Evolutionary conservation across 768 basidiomycete species (phyloP).

Genomic region (Panellus pusillus): DNA sequence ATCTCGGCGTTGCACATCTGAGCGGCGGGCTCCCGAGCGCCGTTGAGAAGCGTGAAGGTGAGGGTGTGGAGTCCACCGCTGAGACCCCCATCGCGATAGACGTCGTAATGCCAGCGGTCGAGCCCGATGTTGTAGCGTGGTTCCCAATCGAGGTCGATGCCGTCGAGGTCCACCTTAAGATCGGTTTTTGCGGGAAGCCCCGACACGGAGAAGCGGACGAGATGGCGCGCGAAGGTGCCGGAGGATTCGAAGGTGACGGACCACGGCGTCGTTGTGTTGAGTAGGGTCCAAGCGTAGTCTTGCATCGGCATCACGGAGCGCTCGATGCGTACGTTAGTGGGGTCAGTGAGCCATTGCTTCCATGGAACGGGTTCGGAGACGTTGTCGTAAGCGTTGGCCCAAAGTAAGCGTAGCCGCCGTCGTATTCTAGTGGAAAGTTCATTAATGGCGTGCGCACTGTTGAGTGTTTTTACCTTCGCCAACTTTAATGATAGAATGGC

Average conservation of each 20-base stretch:
- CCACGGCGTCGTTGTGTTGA: slow-evolving; percentile 63
- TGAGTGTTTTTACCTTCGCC: slow-evolving; percentile 60
- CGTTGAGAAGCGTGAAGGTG: slow-evolving; percentile 54
- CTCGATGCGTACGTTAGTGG: slow-evolving; percentile 47
- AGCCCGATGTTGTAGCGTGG: slow-evolving; percentile 56
- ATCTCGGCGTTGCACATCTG: slow-evolving; percentile 80
- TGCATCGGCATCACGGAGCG: slow-evolving; percentile 77
- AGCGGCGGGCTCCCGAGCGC: slow-evolving; percentile 49
- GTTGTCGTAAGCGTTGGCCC: slow-evolving; percentile 63
- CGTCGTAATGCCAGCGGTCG: slow-evolving; percentile 78
- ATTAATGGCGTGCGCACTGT: neutral
- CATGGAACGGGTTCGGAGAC: slow-evolving; percentile 51
- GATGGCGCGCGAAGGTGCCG: slow-evolving; percentile 58
- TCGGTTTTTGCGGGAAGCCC: slow-evolving; percentile 59
- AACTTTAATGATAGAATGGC: slow-evolving; percentile 75
- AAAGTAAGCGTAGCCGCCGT: slow-evolving; percentile 73
- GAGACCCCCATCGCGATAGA: slow-evolving; percentile 43
- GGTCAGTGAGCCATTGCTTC: slow-evolving; percentile 66
- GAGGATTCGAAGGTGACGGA: slow-evolving; percentile 61
- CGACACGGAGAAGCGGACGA: slow-evolving; percentile 72
- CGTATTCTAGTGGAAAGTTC: slow-evolving; percentile 41
- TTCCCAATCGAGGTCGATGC: slow-evolving; percentile 56
- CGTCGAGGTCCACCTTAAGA: slow-evolving; percentile 62
- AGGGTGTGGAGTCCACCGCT: slow-evolving; percentile 56
- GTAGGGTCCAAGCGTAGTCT: slow-evolving; percentile 71